Conservation (phyloP, 148 eudicot genomes). For the Cornus suecica region DNA sequence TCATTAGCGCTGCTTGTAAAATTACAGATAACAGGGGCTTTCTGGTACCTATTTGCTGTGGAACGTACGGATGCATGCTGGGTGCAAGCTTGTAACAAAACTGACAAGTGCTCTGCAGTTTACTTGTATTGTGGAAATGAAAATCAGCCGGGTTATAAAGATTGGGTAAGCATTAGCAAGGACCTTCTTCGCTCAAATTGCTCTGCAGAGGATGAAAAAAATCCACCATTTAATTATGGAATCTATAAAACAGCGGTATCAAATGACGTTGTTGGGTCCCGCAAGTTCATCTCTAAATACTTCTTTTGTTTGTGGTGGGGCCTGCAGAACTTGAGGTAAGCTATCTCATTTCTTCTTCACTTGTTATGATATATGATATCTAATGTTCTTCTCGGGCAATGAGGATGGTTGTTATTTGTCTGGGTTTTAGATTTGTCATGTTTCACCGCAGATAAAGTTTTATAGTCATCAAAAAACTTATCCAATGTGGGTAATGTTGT, state of each 20-base stretch:
- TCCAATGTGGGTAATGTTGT: neutral
- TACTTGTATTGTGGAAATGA: constrained; percentile 44
- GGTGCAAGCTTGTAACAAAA: constrained; percentile 37
- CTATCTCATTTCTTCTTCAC: neutral
- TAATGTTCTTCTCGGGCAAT: neutral
- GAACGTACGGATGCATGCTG: constrained; percentile 58
- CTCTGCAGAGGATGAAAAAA: constrained; percentile 15
- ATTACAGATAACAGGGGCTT: constrained; percentile 57
- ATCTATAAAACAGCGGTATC: constrained; percentile 44
- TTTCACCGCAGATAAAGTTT: neutral
- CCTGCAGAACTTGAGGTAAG: constrained; percentile 61
- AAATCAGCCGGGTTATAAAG: constrained; percentile 15
- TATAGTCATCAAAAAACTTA: neutral
- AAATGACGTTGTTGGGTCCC: constrained; percentile 37
- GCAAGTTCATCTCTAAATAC: constrained; percentile 47
- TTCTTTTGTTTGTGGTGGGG: constrained; percentile 77
- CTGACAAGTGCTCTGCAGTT: constrained; percentile 21
- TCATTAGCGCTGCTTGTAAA: neutral
- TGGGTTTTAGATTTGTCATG: neutral
- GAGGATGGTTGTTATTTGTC: constrained; percentile 1
- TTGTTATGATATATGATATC: neutral
- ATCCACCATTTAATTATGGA: constrained; percentile 44
- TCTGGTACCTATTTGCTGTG: constrained; percentile 65
- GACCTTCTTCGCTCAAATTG: constrained; percentile 29
- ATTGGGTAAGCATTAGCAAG: constrained; percentile 34